These are phyloP conservation scores for Entrophospora sp. DNA, from an alignment of 192 early-diverging fungal species.

Conservation along the genomic window DNA sequence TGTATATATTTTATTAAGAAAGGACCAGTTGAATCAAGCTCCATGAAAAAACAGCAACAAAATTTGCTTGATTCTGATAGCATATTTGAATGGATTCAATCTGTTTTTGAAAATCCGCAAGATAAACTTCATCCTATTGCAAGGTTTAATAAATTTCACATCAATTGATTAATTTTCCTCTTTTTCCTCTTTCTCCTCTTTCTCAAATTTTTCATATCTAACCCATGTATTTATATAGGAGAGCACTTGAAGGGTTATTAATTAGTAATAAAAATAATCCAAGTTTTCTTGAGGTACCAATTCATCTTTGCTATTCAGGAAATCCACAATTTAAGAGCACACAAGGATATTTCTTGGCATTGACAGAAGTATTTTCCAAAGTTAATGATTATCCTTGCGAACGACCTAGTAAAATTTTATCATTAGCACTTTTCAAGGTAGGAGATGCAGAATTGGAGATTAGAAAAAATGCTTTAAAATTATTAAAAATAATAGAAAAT, in stretches of 20 bases:
- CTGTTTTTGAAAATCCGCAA: slow-evolving; percentile 52
- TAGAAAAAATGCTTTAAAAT: slow-evolving; percentile 56
- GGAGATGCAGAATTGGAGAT: slow-evolving; percentile 64
- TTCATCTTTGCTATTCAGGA: slow-evolving; percentile 67
- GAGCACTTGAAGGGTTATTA: slow-evolving; percentile 63
- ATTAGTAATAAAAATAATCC: slow-evolving; percentile 47
- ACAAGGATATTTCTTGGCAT: slow-evolving; percentile 64
- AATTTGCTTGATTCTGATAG: slow-evolving; percentile 37
- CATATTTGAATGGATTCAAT: slow-evolving; percentile 54
- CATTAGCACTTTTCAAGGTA: slow-evolving; percentile 68
- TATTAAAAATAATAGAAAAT: slow-evolving; percentile 65
- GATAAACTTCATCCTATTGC: slow-evolving; percentile 45
- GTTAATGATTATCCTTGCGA: slow-evolving; percentile 58
- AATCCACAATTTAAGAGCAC: slow-evolving; percentile 52
- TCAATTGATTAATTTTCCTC: not conserved
- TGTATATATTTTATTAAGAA: too few relatives aligned
- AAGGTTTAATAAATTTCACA: slow-evolving; percentile 35
- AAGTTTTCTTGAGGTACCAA: slow-evolving; percentile 49
- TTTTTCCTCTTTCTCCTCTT: not conserved
- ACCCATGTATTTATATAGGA: slow-evolving; percentile 30
- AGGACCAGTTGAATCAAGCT: not conserved
- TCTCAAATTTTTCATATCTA: too few relatives aligned
- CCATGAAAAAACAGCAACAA: not conserved
- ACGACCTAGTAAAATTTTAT: slow-evolving; percentile 44
- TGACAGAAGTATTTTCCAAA: slow-evolving; percentile 59